A percentile compares a stretch with the other conserved stretches of the same genome.
Conservation (phyloP, 164 flowering plant species). For the Magnolia officinalis region DNA sequence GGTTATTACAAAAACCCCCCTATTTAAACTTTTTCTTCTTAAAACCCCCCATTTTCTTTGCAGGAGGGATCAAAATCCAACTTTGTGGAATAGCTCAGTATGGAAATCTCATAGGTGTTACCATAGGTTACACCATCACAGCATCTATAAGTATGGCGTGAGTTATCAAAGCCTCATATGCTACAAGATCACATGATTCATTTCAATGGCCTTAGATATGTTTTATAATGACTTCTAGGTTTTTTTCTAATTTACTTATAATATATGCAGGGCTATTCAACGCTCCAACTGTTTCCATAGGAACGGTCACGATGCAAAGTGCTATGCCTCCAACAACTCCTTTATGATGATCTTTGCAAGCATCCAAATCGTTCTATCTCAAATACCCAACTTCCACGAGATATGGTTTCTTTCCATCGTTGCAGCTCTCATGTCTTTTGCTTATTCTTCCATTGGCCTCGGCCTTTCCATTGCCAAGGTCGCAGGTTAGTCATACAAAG, state of each 20-base stretch:
- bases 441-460: slow-evolving; percentile 56
- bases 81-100: slow-evolving; percentile 91
- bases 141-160: slow-evolving; percentile 97
- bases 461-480: slow-evolving; percentile 51
- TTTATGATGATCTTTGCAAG: slow-evolving; percentile 43
- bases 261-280: slow-evolving; percentile 42
- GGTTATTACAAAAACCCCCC: neutral
- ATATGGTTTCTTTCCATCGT: slow-evolving; percentile 53
- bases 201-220: neutral
- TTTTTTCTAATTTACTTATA: neutral
- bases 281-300: slow-evolving; percentile 49
- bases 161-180: slow-evolving; percentile 23
- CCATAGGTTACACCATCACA: slow-evolving; percentile 93
- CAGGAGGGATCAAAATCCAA: slow-evolving; percentile 72
- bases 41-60: neutral
- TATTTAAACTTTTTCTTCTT: neutral
- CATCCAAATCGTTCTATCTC: slow-evolving; percentile 44
- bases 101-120: slow-evolving; percentile 62
- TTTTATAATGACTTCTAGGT: no score
- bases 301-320: slow-evolving; percentile 34
- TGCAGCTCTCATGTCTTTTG: slow-evolving; percentile 71
- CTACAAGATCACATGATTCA: neutral
- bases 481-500: slow-evolving; percentile 27
- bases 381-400: slow-evolving; percentile 61
- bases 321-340: slow-evolving; percentile 32